Base-by-base conservation (phyloP, 106 monocot species). In the Hemerocallis citrina region DNA sequence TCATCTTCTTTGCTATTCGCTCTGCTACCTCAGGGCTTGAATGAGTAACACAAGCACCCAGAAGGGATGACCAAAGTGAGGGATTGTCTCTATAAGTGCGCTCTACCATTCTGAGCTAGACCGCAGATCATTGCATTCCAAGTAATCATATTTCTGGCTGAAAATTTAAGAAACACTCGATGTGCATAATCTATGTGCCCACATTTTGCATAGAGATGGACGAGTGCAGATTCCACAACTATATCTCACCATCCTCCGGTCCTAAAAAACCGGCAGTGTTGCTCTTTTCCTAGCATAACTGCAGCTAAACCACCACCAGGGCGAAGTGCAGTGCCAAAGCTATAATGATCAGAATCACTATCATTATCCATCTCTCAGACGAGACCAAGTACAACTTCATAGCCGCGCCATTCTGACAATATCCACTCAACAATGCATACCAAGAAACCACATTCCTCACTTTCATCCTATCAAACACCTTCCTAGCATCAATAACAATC, bases 71-170 rank as follows among this genome's bases (percentile, higher is more conserved):
- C 98, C 98, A 92, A 20, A 98, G 77, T 12, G 91, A 84, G 0
- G 67, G 61, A 54, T 92, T 81, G 36, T 81, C 67, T 38, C 69
- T 69, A 44, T 62, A 85, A 0, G 57, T 5, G 37, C 6, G 70
- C 90, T 27, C 32, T 19, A 1, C 98, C 98, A 59, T 92, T 87
- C 58, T 79, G 87, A 13, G 88, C 87, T 13, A 80, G 80, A 3
- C 98, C 98, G 32, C 75, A 68, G 3, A 98, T 80, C 84, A 98
- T 88, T 8, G 88, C 74, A 51, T 98, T 92, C 98, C 98, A 92
- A 9, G 98, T 77, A 6, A 84, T 98, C 52, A 82, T 38, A 47
- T 88, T 84, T 58, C 73, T 81, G 3, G 40, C 52, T 0, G 60
- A 20, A 33, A 80, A 73, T 16, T 37, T 59, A 15, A 24, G 15